Conservation (phyloP, 164 flowering plant species). For the Nelumbo lutea region DNA sequence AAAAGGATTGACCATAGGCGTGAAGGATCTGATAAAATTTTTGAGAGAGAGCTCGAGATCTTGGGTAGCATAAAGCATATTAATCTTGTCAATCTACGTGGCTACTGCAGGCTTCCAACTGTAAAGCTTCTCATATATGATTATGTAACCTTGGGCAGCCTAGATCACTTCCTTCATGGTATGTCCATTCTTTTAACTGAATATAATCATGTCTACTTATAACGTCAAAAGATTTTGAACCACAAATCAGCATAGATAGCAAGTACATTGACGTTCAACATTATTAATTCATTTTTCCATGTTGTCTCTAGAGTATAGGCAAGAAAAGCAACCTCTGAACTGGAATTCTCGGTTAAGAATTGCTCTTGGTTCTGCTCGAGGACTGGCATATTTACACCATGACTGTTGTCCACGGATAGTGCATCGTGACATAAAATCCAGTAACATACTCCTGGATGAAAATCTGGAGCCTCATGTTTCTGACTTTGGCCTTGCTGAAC, state of each 20-base stretch:
- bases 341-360: constrained; percentile 76
- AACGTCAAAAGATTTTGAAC: background rate
- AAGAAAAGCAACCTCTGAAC: constrained; percentile 36
- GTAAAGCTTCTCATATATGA: constrained; percentile 93
- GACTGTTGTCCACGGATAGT: constrained; percentile 84
- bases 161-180: constrained; percentile 86
- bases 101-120: constrained; percentile 79
- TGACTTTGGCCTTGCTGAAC: constrained; percentile 95
- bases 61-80: constrained; percentile 95
- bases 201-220: background rate
- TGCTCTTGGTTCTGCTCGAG: constrained; percentile 88
- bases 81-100: constrained; percentile 83
- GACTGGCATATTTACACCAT: constrained; percentile 88
- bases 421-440: constrained; percentile 91
- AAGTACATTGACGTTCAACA: background rate
- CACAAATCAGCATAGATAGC: no score
- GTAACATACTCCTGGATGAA: constrained; percentile 88
- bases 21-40: constrained; percentile 78
- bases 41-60: constrained; percentile 89
- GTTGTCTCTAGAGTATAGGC: constrained; percentile 28
- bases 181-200: constrained; percentile 5
- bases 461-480: constrained; percentile 86
- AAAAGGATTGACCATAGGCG: constrained; percentile 75
- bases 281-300: background rate
- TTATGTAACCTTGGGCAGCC: constrained; percentile 78